Base-by-base conservation (phyloP, 257 asterid species). In the Mentha longifolia region DNA sequence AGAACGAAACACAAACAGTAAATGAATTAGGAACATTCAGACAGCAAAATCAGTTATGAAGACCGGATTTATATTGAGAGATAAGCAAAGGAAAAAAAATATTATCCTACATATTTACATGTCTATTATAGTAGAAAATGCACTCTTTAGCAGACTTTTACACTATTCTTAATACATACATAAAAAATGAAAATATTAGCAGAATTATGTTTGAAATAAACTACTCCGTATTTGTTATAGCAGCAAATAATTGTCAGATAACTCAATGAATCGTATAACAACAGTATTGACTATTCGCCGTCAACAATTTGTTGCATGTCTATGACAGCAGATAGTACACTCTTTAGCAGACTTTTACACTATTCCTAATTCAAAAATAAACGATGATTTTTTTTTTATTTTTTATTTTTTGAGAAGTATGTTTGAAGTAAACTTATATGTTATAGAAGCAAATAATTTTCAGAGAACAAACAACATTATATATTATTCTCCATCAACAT, bases 1-100 rank as follows among this genome's bases (percentile, higher is more conserved):
- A 62, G 55, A 28, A 33, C 51, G 67, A 68, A 33, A 54, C 59
- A 70, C 6, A 30, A 31, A 49, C 33, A 22, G 17, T 61, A 10
- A 35, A 39, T 17, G 51, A 41, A 62, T n/a, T 22, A 41, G n/a
- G 39, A 19, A 62, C 30, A 61, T 16, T 4, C 28, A 61, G 31
- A 14, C 49, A 35, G 50, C 7, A 42, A 56, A 5, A 56, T 58
- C 25, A 58, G 14, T 30, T 19, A 6, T 2, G 9, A 58, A 30
- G 2, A 33, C 64, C 15, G 41, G 9, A 58, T 8, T 30, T 15
- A 3, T 11, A 56, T 12, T 14, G 12, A 19, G 22, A 59, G 30
- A 31, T 61, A 61, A 61, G 30, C 31, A 16, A 6, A 61, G 20
- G 17, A 7, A 35, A 28, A 28, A 11, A 12, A 25, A 5, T 6